A percentile compares a stretch with the other conserved stretches of the same genome.
Conservation (phyloP, 1,139 yeast species). For the Magnusiomyces suaveolens region DNA sequence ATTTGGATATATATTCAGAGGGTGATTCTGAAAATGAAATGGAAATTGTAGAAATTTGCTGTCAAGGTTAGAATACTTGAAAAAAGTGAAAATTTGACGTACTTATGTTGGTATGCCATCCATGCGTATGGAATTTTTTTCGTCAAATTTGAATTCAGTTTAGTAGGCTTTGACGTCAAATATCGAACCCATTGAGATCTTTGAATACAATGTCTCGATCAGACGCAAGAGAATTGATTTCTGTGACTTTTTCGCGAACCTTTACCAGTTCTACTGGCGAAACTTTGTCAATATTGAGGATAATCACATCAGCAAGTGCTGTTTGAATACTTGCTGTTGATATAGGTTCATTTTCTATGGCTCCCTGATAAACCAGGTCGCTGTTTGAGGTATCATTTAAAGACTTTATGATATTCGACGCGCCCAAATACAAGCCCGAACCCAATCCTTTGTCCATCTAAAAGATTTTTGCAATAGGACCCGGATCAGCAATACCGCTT, state of each 20-base stretch:
- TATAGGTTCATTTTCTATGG: slow-evolving; percentile 40
- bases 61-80: neutral
- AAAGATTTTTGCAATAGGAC: slow-evolving; percentile 89
- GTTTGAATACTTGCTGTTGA: slow-evolving; percentile 86
- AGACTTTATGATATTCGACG: slow-evolving; percentile 55
- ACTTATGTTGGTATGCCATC: slow-evolving; percentile 13
- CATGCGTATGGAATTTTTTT: slow-evolving; percentile 9
- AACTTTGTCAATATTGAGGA: slow-evolving; percentile 60
- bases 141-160: slow-evolving; percentile 16
- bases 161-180: slow-evolving; percentile 79
- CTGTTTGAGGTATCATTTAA: slow-evolving; percentile 62
- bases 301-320: slow-evolving; percentile 75
- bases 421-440: slow-evolving; percentile 76
- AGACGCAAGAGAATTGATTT: slow-evolving; percentile 68
- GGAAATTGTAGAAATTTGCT: slow-evolving; percentile 54
- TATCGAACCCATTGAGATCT: slow-evolving; percentile 52
- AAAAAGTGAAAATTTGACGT: neutral
- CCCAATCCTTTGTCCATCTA: slow-evolving; percentile 90
- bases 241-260: slow-evolving; percentile 36
- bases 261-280: slow-evolving; percentile 23
- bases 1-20: slow-evolving; percentile 30
- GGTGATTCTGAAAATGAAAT: slow-evolving; percentile 43
- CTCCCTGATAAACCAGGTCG: slow-evolving; percentile 47
- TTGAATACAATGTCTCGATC: slow-evolving; percentile 60
- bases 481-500: slow-evolving; percentile 98